A percentile compares a stretch with the other conserved stretches of the same genome.
phyloP scores from a whole-genome alignment of 768 basidiomycete genomes.

The Hemileccinum impolitum region DNA sequence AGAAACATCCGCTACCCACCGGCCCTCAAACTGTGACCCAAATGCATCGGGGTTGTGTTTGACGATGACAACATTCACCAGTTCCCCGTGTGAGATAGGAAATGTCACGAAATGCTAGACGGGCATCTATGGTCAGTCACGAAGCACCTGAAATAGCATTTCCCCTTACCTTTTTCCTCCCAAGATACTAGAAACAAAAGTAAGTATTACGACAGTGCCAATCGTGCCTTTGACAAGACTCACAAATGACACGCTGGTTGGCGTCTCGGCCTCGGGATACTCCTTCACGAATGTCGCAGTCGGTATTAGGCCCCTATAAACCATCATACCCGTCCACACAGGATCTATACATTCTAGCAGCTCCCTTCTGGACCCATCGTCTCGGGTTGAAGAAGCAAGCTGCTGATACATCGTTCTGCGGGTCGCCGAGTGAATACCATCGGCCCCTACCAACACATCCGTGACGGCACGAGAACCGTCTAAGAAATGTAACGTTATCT shows the following conservation, averaged over 20 bases:
- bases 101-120: slow-evolving; percentile 40
- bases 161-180: slow-evolving; percentile 15
- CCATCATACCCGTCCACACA: slow-evolving; percentile 37
- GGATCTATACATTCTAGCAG: slow-evolving; percentile 30
- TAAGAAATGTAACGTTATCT: slow-evolving; percentile 33
- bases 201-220: background rate
- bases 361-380: slow-evolving; percentile 5
- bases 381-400: slow-evolving; percentile 7
- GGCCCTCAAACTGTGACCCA: slow-evolving; percentile 31
- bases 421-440: slow-evolving; percentile 40
- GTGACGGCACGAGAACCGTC: slow-evolving; percentile 36
- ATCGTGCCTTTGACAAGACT: background rate
- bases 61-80: slow-evolving; percentile 37
- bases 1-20: slow-evolving; percentile 27
- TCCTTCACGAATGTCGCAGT: slow-evolving; percentile 25
- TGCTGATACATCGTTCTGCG: slow-evolving; percentile 26
- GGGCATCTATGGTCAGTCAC: background rate
- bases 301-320: slow-evolving; percentile 38
- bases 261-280: slow-evolving; percentile 28
- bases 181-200: slow-evolving; percentile 18
- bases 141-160: background rate
- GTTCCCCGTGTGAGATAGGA: slow-evolving; percentile 36
- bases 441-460: slow-evolving; percentile 42
- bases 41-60: slow-evolving; percentile 24
- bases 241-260: slow-evolving; percentile 24